Base-by-base conservation (phyloP, 192 early-diverging fungal species). In the Coemansia sp. region DNA sequence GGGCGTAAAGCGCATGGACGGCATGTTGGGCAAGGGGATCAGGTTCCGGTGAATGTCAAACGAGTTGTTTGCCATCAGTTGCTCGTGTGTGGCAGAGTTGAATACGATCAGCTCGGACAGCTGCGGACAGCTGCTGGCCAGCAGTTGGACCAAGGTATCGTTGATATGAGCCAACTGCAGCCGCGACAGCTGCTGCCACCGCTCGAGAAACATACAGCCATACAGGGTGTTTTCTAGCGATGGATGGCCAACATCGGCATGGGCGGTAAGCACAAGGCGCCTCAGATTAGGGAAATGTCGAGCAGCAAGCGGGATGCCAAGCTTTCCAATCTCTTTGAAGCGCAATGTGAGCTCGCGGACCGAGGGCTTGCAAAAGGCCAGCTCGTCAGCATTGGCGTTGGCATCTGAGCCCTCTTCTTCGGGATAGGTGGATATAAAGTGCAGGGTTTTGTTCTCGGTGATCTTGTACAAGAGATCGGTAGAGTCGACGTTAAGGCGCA, bases 191-290 rank as follows among this genome's bases (percentile, higher is more conserved):
- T 39, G 21, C 7, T 19, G 21, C 80, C 80, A 82, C 1, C 69
- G 80, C 66, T 77, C 80, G 2, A 82, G 75, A 28, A 82, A 82
- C 80, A 82, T 74, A 66, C 80, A 82, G 4, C 80, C 80, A 53
- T 82, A 82, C 37, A 82, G 63, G 65, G 80, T 82, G 75, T 82
- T 82, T 30, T 82, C 80, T 28, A 82, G 69, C 63, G 80, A 77
- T 32, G 80, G 80, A 40, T 74, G 72, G 7, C 80, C 80, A 52
- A 82, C 72, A 50, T 82, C 80, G 21, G 75, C 52, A 53, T 74
- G 64, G 5, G 75, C 68, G 44, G 70, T 77, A 50, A 82, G 80
- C 23, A 77, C 75, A 23, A 82, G 75, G 13, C 75, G 64, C 63
- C 76, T 72, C 13, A 82, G 66, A 50, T 62, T 70, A 6, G 75